Base-by-base conservation (phyloP, 75 land plant species). In the Ceratopteris richardii region DNA sequence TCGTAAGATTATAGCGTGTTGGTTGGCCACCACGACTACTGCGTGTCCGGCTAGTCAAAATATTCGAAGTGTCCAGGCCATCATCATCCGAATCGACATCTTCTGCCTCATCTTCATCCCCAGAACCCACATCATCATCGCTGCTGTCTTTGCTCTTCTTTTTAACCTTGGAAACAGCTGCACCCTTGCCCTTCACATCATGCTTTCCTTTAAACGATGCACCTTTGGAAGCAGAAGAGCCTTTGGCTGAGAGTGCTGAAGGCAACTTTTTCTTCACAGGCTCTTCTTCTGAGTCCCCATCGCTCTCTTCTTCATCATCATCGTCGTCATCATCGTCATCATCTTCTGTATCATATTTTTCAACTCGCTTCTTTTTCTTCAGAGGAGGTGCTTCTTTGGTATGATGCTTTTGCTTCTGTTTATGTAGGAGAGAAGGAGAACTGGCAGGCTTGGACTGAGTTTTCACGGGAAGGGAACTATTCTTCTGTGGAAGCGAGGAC, bases 41-140 rank as follows among this genome's bases (percentile, higher is more conserved):
- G 5, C 74, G 71, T 29, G 74, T 67, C 46, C 72, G 54, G 2
- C 61, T 44, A 16, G 74, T 56, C 29, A 71, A 46, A 30, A 71
- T 71, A 51, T 71, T 71, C 23, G 53, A 54, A 21, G 70, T 61
- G n/a, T 71, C 61, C 18, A 71, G 31, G 26, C 63, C 74, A 24
- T 62, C 72, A 44, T 58, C 69, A 43, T 58, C 74, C 9, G 58
- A 53, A 17, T 68, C 72, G 28, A 26, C 55, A 40, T 29, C 56
- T 12, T 25, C 54, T 46, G 36, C 62, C 20, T 68, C 74, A 24
- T 44, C 43, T 19, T 54, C 54, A 24, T 27, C 26, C 13, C 25
- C 56, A 17, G 29, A 31, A 13, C 31, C 39, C 60, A 22, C 54
- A 40, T 52, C 59, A 30, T 29, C 62, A 55, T 71, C 67, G 23